These are phyloP conservation scores for Trichoderma afroharzianum DNA, from an alignment of 2,329 filamentous ascomycete genomes.

Conservation along the genomic window DNA sequence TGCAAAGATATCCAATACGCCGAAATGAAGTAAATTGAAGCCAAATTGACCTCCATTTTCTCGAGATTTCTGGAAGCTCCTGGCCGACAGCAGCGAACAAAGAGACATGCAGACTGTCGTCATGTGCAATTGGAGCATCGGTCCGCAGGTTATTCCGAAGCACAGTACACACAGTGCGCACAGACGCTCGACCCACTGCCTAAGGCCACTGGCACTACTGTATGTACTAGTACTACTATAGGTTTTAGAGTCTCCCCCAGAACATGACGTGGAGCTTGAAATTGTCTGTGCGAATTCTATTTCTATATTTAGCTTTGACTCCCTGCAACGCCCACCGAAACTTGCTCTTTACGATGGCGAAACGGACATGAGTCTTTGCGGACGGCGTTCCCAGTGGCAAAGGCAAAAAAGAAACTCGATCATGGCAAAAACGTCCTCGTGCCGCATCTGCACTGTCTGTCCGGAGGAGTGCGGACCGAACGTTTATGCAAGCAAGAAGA, in stretches of 20 bases:
- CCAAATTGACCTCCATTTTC: neutral
- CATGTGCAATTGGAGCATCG: neutral
- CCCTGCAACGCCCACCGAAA: neutral
- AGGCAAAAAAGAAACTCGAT: neutral
- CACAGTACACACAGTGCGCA: neutral
- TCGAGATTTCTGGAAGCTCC: neutral
- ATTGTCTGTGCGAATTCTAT: neutral
- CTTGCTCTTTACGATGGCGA: neutral
- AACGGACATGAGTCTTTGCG: neutral
- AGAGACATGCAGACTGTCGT: neutral
- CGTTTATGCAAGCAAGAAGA: neutral
- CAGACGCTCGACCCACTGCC: neutral
- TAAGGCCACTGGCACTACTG: neutral
- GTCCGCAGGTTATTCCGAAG: neutral
- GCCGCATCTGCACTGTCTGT: neutral
- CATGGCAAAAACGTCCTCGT: neutral
- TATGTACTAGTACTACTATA: too few relatives aligned
- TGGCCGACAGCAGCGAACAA: neutral
- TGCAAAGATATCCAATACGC: neutral
- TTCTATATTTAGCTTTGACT: neutral
- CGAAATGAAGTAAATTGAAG: neutral
- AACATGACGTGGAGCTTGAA: neutral
- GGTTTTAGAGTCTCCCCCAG: too few relatives aligned
- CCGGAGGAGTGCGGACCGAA: neutral
- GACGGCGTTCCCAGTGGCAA: neutral